Percentiles rank a stretch among this genome's conserved stretches.
Conservation (phyloP, 768 basidiomycete species). For the Lactarius hengduanensis region DNA sequence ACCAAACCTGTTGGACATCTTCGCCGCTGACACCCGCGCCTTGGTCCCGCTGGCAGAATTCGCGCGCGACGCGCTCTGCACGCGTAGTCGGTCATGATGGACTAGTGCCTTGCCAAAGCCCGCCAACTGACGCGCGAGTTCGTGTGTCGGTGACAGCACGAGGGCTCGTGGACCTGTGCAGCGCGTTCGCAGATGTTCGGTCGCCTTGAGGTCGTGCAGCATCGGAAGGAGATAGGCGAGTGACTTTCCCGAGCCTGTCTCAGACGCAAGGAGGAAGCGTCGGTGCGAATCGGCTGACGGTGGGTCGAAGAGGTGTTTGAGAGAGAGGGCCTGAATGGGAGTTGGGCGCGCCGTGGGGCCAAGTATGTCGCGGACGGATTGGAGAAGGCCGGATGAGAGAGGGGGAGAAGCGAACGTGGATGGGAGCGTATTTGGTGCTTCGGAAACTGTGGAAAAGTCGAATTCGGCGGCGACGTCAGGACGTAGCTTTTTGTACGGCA, state of each 20-base stretch:
- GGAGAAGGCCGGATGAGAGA: slow-evolving; percentile 61
- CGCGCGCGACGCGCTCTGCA: slow-evolving; percentile 64
- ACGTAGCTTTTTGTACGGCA: neutral
- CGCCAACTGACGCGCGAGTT: slow-evolving; percentile 79
- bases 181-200: slow-evolving; percentile 43
- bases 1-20: slow-evolving; percentile 44
- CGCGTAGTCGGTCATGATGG: slow-evolving; percentile 75
- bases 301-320: slow-evolving; percentile 58
- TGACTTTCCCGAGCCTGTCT: slow-evolving; percentile 91
- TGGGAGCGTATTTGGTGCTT: slow-evolving; percentile 36
- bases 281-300: slow-evolving; percentile 41
- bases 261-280: slow-evolving; percentile 72
- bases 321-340: slow-evolving; percentile 72
- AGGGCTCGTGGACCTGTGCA: slow-evolving; percentile 62
- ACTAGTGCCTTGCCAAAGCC: slow-evolving; percentile 69
- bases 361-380: slow-evolving; percentile 55
- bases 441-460: slow-evolving; percentile 35
- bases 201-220: slow-evolving; percentile 70
- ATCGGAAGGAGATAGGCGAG: slow-evolving; percentile 87
- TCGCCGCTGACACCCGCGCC: slow-evolving; percentile 41
- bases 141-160: slow-evolving; percentile 86
- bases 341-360: slow-evolving; percentile 62
- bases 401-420: slow-evolving; percentile 62
- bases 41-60: slow-evolving; percentile 39
- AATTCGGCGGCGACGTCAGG: slow-evolving; percentile 38